Conservation (phyloP, 2,329 filamentous ascomycete species). For the Alternaria ethzedia region DNA sequence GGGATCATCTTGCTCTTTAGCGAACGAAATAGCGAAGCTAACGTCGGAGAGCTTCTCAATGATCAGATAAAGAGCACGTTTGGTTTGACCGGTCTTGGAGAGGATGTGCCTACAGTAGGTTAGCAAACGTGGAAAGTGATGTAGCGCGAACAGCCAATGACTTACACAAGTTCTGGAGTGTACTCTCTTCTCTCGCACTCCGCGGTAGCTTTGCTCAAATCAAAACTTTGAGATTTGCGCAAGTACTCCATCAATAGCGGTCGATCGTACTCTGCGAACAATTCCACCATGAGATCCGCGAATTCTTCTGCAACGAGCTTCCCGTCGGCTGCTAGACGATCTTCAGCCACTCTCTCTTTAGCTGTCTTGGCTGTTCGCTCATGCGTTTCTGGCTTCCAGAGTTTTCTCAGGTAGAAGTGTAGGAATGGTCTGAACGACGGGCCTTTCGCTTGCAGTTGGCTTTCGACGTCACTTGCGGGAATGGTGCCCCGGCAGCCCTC, state of each 20-base stretch:
- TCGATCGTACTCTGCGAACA: slow-evolving; percentile 86
- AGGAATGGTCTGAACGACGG: slow-evolving; percentile 71
- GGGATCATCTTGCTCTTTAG: slow-evolving; percentile 88
- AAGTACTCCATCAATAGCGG: slow-evolving; percentile 85
- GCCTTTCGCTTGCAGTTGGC: slow-evolving; percentile 68
- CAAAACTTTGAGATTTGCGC: slow-evolving; percentile 82
- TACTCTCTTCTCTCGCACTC: slow-evolving; percentile 83
- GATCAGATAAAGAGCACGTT: slow-evolving; percentile 88
- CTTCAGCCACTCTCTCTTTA: slow-evolving; percentile 48
- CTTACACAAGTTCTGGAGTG: slow-evolving; percentile 83
- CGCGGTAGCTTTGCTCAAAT: slow-evolving; percentile 78
- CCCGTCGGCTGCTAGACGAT: slow-evolving; percentile 61
- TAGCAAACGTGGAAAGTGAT: slow-evolving; percentile 10
- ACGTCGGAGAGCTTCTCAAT: slow-evolving; percentile 93
- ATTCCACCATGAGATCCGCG: slow-evolving; percentile 81
- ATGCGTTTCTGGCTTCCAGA: slow-evolving; percentile 80
- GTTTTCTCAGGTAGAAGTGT: slow-evolving; percentile 86
- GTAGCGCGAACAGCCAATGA: neutral
- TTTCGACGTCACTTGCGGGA: slow-evolving; percentile 75
- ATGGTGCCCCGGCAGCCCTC: slow-evolving; percentile 91
- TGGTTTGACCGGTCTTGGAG: slow-evolving; percentile 93
- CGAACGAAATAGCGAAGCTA: slow-evolving; percentile 89
- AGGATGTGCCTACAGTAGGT: slow-evolving; percentile 70
- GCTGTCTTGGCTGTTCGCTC: slow-evolving; percentile 44
- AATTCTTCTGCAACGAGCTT: slow-evolving; percentile 80